phyloP scores from a whole-genome alignment of 2,329 filamentous ascomycete species.

The Sporothrix sp. region DNA sequence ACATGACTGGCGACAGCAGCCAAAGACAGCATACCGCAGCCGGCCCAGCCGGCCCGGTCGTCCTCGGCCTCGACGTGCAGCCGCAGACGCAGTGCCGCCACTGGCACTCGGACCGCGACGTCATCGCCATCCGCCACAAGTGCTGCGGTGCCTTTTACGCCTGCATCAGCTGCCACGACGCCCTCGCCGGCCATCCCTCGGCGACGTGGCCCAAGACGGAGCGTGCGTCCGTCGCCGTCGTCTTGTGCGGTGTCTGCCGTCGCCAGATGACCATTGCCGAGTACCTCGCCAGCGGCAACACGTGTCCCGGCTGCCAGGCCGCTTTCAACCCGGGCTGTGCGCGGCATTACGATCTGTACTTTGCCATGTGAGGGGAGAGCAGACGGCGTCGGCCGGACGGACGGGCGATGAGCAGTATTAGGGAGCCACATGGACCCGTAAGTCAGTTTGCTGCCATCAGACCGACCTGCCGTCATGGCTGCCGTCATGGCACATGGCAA shows the following conservation, averaged over 20 bases:
- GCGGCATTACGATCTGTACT: conserved; percentile 11
- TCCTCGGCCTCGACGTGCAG: conserved; percentile 10
- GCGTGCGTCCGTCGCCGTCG: neutral
- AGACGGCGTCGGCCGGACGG: no score
- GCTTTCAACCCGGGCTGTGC: conserved; percentile 13
- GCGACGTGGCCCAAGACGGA: conserved; percentile 7
- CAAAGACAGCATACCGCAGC: no score
- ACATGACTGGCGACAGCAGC: no score
- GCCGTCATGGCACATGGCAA: no score
- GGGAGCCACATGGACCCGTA: no score
- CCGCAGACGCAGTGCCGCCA: conserved; percentile 7
- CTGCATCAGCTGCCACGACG: conserved; percentile 15
- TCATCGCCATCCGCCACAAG: conserved; percentile 15
- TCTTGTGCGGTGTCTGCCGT: conserved; percentile 10
- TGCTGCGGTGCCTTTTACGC: conserved; percentile 13
- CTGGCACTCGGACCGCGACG: conserved; percentile 14
- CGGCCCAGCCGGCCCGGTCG: neutral
- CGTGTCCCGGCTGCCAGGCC: conserved; percentile 6
- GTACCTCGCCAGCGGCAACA: conserved; percentile 6
- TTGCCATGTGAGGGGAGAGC: conserved; percentile 6
- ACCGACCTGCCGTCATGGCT: no score
- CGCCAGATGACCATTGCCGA: conserved; percentile 10
- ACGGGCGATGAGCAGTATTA: no score
- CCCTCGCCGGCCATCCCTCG: conserved; percentile 1
- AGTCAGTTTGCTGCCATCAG: no score